Base-by-base conservation (phyloP, 768 basidiomycete species). In the Mycena alexandri region DNA sequence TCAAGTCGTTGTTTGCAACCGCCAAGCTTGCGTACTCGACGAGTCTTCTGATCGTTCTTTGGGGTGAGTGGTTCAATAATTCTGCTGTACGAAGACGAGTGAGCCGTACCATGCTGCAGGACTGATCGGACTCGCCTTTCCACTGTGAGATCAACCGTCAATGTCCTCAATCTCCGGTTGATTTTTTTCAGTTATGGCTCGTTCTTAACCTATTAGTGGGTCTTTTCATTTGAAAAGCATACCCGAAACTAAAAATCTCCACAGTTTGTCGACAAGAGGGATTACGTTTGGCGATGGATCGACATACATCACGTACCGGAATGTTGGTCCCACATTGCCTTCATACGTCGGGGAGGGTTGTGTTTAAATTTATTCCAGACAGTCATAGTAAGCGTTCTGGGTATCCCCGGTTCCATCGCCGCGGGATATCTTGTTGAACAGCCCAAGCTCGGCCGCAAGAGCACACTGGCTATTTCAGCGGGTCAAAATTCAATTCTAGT, bases 41-140 rank as follows among this genome's bases (percentile, higher is more conserved):
- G 5, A 85, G 80, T 36, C 72, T 93, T 53, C 75, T 92, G 41
- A 87, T 90, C 76, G 80, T 85, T 73, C 79, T 90, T 53, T 80
- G 84, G 77, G 82, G 84, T 84, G 9, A 59, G 38, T 38, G 16
- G 29, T 17, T 61, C 24, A n/a, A 14, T 16, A 12, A 47, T 53
- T 44, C 38, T 43, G 29, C 6, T 29, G 6, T 29, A 6, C 6
- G 29, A 29, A 3, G 29, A 29, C 3, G 29, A 29, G 3, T 29
- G 29, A 29, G 29, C 29, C 38, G 8, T 24, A 46, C 41, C 44
- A 17, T 19, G 5, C 10, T 46, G 71, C 70, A 92, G 92, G 87
- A 3, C 79, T 93, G 44, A 93, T 93, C 67, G 92, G 92, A 9
- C 83, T 93, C 13, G 91, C 91, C 2, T 93, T 90, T 71, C 92